These are phyloP conservation scores for Zasmidium citrigriseum DNA, from an alignment of 2,329 filamentous ascomycete genomes.

Conservation along the genomic window DNA sequence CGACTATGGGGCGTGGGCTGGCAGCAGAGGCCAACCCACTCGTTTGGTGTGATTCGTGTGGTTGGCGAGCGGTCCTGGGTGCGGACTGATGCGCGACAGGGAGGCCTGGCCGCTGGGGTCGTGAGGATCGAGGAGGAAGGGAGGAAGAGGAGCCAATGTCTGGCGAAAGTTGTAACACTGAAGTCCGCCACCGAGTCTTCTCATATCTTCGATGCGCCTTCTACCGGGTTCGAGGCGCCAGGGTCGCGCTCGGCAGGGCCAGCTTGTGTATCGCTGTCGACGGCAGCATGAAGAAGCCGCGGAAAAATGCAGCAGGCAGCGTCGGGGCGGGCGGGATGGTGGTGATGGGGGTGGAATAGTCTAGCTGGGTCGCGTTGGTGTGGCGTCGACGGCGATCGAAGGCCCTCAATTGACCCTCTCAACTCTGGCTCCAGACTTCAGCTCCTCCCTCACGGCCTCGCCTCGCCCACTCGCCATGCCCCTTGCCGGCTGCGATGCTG, in stretches of 20 bases:
- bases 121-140: neutral
- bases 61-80: neutral
- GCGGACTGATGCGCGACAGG: neutral
- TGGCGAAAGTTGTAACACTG: neutral
- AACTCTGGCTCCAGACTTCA: too few relatives aligned
- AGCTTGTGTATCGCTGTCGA: neutral
- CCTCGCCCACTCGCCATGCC: too few relatives aligned
- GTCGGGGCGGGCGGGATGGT: too few relatives aligned
- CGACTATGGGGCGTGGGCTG: neutral
- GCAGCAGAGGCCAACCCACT: neutral
- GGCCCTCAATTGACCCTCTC: too few relatives aligned
- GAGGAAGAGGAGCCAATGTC: neutral
- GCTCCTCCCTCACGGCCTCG: too few relatives aligned
- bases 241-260: neutral
- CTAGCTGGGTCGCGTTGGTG: too few relatives aligned
- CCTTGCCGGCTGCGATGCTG: too few relatives aligned
- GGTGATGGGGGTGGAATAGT: too few relatives aligned
- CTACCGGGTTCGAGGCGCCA: neutral
- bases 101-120: neutral
- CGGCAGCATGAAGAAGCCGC: too few relatives aligned
- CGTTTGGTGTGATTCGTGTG: neutral
- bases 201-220: constrained; percentile 3
- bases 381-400: too few relatives aligned
- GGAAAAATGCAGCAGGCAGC: too few relatives aligned
- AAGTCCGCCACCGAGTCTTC: neutral